Evolutionary conservation across 2,329 filamentous ascomycete species (phyloP).

Genomic region (Aspergillus eucalypticola): DNA sequence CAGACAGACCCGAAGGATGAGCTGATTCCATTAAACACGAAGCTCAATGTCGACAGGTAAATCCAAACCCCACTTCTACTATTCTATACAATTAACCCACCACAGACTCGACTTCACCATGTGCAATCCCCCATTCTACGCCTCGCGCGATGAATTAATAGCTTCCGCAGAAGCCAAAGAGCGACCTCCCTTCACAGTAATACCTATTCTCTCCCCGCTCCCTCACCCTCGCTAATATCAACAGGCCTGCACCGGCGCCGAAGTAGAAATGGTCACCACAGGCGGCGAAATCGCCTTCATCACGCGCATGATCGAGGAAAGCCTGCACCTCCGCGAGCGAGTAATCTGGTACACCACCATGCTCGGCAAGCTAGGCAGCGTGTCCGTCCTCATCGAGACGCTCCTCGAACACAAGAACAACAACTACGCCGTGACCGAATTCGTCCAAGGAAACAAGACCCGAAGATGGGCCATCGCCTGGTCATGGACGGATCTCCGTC

Average conservation of each 20-base stretch:
- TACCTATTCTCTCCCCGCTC: slow-evolving; percentile 27
- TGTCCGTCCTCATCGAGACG: slow-evolving; percentile 62
- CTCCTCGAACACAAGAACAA: slow-evolving; percentile 58
- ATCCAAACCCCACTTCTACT: background rate
- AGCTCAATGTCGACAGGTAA: slow-evolving; percentile 28
- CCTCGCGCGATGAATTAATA: slow-evolving; percentile 68
- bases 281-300: slow-evolving; percentile 81
- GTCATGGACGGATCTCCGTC: slow-evolving; percentile 73
- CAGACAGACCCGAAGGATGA: slow-evolving; percentile 52
- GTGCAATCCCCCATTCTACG: slow-evolving; percentile 94
- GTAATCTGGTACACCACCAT: slow-evolving; percentile 90
- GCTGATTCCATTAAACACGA: slow-evolving; percentile 65
- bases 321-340: slow-evolving; percentile 56
- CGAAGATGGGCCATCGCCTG: slow-evolving; percentile 85
- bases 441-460: slow-evolving; percentile 76
- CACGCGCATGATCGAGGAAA: slow-evolving; percentile 69
- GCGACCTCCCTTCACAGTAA: slow-evolving; percentile 67
- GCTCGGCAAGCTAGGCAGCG: slow-evolving; percentile 78
- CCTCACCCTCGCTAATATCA: slow-evolving; percentile 2
- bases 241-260: slow-evolving; percentile 67
- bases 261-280: slow-evolving; percentile 79
- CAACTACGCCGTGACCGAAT: slow-evolving; percentile 81
- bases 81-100: slow-evolving; percentile 8
- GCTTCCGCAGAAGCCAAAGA: slow-evolving; percentile 66
- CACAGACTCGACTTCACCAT: slow-evolving; percentile 75